Evolutionary conservation across 306 rosid species (phyloP).

Genomic region (Ammopiptanthus mongolicus): DNA sequence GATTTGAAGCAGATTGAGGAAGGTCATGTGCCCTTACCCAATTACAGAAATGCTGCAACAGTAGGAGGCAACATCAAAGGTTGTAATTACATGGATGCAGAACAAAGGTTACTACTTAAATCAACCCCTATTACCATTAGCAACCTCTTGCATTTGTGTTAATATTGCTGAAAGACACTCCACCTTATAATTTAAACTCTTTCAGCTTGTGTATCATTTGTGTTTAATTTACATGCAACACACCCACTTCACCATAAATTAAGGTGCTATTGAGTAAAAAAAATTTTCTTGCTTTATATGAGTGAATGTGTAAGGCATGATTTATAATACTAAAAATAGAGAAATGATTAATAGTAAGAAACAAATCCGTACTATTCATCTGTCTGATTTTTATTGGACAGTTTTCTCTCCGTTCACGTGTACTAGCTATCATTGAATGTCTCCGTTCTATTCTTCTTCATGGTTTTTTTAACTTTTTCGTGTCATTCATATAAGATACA

Average conservation of each 20-base stretch:
- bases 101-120: slow-evolving; percentile 41
- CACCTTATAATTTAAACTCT: too few relatives aligned
- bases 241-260: neutral
- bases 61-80: slow-evolving; percentile 19
- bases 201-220: neutral
- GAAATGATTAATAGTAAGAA: too few relatives aligned
- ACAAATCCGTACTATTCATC: too few relatives aligned
- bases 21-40: slow-evolving; percentile 73
- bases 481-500: too few relatives aligned
- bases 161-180: neutral
- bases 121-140: neutral
- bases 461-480: too few relatives aligned
- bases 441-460: too few relatives aligned
- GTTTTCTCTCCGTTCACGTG: too few relatives aligned
- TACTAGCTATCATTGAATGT: too few relatives aligned
- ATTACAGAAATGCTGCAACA: slow-evolving; percentile 38
- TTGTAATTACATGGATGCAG: slow-evolving; percentile 43
- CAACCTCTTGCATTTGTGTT: neutral
- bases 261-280: neutral
- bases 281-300: neutral
- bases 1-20: slow-evolving; percentile 69
- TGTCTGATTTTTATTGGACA: too few relatives aligned
- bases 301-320: neutral
- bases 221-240: neutral
- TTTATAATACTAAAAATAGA: too few relatives aligned